Percentiles rank a stretch among this genome's conserved stretches.
Evolutionary conservation across 2,329 filamentous ascomycete genomes (phyloP).

Genomic region (Colletotrichum simmondsii): DNA sequence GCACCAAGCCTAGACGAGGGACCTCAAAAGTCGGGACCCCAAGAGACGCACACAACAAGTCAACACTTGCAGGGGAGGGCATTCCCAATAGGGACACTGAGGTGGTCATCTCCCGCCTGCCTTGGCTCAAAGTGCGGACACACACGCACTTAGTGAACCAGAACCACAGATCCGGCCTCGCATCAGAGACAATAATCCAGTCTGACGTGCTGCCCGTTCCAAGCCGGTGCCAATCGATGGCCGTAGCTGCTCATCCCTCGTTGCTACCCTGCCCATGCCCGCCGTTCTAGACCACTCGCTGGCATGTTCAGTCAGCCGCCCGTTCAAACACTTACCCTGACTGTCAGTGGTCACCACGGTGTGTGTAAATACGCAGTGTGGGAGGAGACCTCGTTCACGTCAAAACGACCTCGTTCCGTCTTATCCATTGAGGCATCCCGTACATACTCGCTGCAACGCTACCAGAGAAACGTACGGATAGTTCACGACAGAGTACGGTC

Average conservation of each 20-base stretch:
- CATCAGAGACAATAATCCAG: constrained; percentile 19
- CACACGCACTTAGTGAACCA: not conserved
- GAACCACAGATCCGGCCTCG: not conserved
- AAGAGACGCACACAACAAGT: too few relatives aligned
- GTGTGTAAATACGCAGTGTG: too few relatives aligned
- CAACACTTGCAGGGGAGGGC: too few relatives aligned
- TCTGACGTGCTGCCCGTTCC: constrained; percentile 16
- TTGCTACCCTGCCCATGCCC: constrained; percentile 17
- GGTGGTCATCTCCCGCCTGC: constrained; percentile 24
- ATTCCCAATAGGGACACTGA: constrained; percentile 17
- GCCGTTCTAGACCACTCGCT: constrained; percentile 20
- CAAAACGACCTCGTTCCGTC: not conserved
- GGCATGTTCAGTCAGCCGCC: constrained; percentile 13
- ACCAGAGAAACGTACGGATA: too few relatives aligned
- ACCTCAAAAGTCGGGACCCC: too few relatives aligned
- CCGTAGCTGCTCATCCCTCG: constrained; percentile 14
- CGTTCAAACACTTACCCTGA: not conserved
- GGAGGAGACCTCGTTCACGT: too few relatives aligned
- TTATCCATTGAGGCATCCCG: not conserved
- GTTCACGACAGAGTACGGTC: not conserved
- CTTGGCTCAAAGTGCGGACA: not conserved
- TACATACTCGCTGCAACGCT: too few relatives aligned
- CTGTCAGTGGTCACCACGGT: too few relatives aligned
- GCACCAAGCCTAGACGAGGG: too few relatives aligned
- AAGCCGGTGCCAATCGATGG: constrained; percentile 11